A percentile compares a stretch with the other conserved stretches of the same genome.
Evolutionary conservation across 2,329 filamentous ascomycete genomes (phyloP).

Genomic region (Calonectria hawksworthii): DNA sequence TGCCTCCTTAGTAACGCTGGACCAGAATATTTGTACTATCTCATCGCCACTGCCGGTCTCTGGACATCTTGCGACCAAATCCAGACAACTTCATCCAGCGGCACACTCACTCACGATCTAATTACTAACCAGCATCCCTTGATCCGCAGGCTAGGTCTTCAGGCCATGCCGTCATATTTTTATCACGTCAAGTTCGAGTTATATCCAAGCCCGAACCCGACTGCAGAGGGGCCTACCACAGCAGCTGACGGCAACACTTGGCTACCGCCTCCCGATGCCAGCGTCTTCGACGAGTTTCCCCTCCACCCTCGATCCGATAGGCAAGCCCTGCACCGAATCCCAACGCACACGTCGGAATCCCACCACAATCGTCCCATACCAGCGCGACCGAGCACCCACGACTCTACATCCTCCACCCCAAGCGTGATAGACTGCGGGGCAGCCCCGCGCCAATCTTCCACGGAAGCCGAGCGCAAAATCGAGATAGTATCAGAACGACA

Average conservation of each 20-base stretch:
- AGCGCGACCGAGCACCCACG: slow-evolving; percentile 8
- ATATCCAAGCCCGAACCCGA: slow-evolving; percentile 63
- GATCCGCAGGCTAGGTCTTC: slow-evolving; percentile 16
- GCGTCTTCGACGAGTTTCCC: slow-evolving; percentile 70
- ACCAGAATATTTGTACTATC: neutral
- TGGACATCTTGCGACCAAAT: neutral
- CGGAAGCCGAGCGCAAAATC: slow-evolving; percentile 50
- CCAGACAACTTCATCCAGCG: neutral
- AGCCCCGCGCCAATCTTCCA: slow-evolving; percentile 49
- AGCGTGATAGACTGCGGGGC: slow-evolving; percentile 66
- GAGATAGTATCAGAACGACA: slow-evolving; percentile 57
- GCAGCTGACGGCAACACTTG: slow-evolving; percentile 54
- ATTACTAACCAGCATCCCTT: neutral
- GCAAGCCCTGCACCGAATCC: slow-evolving; percentile 33
- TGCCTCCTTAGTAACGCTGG: slow-evolving; percentile 38
- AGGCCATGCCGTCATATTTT: slow-evolving; percentile 72
- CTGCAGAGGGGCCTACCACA: slow-evolving; percentile 25
- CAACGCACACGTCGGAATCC: slow-evolving; percentile 14
- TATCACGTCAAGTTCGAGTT: slow-evolving; percentile 78
- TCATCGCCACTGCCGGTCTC: neutral
- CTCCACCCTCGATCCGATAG: slow-evolving; percentile 57
- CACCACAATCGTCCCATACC: slow-evolving; percentile 10
- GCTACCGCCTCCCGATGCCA: slow-evolving; percentile 62
- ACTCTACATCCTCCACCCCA: slow-evolving; percentile 34
- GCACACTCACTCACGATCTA: neutral